Evolutionary conservation across 2,329 filamentous ascomycete species (phyloP), one percentile per base, ranked within the genome.

Genomic region (Coniochaeta sp.): DNA sequence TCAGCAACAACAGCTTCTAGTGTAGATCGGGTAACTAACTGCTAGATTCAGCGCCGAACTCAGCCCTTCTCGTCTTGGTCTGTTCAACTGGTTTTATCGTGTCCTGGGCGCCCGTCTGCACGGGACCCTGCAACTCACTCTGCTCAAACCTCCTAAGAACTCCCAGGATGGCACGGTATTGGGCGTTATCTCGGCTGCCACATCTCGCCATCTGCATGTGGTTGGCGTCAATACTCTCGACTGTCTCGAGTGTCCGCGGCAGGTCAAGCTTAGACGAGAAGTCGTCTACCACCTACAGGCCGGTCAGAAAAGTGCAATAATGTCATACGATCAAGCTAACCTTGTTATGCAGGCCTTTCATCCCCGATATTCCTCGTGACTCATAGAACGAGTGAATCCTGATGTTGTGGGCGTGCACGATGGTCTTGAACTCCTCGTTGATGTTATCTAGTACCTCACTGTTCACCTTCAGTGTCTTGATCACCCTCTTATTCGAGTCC

Each of bases 331-430:
- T 17, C 58, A 38, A 14, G n/a, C 61, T 52, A 64, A 73, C 73
- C 66, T 74, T 76, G 38, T 60, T 64, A 28, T 69, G 36, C 8
- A 74, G 43, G 3, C 71, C 70, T 59, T 68, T 73, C 52, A 76
- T 66, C 22, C 73, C 73, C 3, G 69, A 69, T 14, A 73, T 67
- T 26, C 65, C 69, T 52, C 62, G 66, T 14, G 65, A 69, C 57
- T 76, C 74, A 55, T 76, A 71, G 62, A 77, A 77, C 0, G 72
- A 76, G 66, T 77, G 70, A n/a, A 77, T 67, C 55, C 68, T 71
- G 16, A 76, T 71, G 4, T 47, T 38, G 4, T 19, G 43, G n/a
- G 64, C 57, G 40, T 60, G 44, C 28, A 65, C 66, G 22, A 72
- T 69, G 6, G 57, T 62, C 47, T 67, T 66, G 58, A 77, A 77